Percentiles rank a stretch among this genome's conserved stretches.
Conservation (phyloP, 352 stramenopile genomes). For the Thalassiosira hispida region DNA sequence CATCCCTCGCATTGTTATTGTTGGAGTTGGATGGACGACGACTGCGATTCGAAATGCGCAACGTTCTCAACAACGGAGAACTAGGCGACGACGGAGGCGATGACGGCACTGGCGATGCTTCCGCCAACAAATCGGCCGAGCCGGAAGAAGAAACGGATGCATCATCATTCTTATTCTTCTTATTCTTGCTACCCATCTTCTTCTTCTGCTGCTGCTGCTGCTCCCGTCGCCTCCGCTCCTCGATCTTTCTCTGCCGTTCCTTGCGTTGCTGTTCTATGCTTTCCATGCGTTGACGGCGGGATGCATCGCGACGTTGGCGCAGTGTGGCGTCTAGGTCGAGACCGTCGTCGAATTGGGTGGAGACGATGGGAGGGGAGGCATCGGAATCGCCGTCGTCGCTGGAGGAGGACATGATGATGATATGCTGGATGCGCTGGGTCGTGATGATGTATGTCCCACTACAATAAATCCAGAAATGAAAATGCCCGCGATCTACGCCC, state of each 20-base stretch:
- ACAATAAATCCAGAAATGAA: no score
- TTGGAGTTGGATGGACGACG: neutral
- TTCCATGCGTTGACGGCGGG: neutral
- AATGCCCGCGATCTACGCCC: no score
- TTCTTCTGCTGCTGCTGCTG: neutral
- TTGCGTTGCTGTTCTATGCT: neutral
- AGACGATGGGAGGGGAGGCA: neutral
- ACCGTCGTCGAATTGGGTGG: neutral
- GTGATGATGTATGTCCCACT: no score
- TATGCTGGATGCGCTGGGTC: neutral
- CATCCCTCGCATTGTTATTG: conserved; percentile 1
- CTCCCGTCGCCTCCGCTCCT: conserved; percentile 15
- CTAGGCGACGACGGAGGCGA: neutral
- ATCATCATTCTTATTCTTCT: neutral
- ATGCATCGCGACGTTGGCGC: conserved; percentile 10
- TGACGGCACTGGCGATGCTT: conserved; percentile 1
- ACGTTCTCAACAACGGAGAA: neutral
- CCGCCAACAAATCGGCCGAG: conserved; percentile 24
- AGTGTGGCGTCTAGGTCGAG: conserved; percentile 11
- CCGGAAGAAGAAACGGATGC: neutral
- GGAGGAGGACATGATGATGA: neutral
- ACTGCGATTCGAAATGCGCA: conserved; percentile 9
- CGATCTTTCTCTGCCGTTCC: conserved; percentile 2
- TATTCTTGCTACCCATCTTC: neutral
- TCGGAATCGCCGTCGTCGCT: neutral